These are phyloP conservation scores for Haplosporangium gracile DNA, from an alignment of 192 early-diverging fungal genomes.

Conservation along the genomic window DNA sequence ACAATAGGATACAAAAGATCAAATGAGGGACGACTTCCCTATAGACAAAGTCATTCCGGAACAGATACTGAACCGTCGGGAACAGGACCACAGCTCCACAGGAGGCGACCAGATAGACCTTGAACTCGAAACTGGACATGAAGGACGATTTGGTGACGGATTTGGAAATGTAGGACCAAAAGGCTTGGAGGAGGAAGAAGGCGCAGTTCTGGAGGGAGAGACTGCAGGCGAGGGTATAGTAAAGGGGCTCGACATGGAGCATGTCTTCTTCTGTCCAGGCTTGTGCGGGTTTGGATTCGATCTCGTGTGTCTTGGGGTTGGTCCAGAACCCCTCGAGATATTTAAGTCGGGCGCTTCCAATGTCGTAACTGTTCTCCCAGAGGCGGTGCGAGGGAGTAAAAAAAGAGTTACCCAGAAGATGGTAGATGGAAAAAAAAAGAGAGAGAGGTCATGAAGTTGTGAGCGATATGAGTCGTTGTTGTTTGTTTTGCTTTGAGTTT, in stretches of 20 bases:
- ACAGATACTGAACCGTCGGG: slow-evolving; percentile 38
- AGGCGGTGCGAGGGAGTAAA: background rate
- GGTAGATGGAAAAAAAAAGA: background rate
- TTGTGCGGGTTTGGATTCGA: slow-evolving; percentile 37
- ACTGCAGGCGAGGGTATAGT: slow-evolving; percentile 40
- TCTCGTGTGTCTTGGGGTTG: slow-evolving; percentile 26
- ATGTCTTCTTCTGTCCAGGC: slow-evolving; percentile 17
- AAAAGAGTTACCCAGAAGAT: too few species aligned
- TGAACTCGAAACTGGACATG: slow-evolving; percentile 56
- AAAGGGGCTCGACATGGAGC: slow-evolving; percentile 48
- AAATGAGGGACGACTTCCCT: slow-evolving; percentile 40
- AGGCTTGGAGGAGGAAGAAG: slow-evolving; percentile 38
- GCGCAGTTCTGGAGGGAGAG: slow-evolving; percentile 35
- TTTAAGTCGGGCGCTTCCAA: slow-evolving; percentile 47
- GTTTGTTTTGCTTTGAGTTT: background rate
- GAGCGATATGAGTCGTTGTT: background rate
- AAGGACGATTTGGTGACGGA: slow-evolving; percentile 47
- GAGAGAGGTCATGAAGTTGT: background rate
- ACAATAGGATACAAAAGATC: slow-evolving; percentile 33
- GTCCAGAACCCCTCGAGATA: slow-evolving; percentile 53
- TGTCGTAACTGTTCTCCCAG: slow-evolving; percentile 23
- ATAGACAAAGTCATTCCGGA: slow-evolving; percentile 39
- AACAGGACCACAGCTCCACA: slow-evolving; percentile 22
- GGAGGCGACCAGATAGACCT: slow-evolving; percentile 30
- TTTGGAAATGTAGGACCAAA: slow-evolving; percentile 54